Conservation (phyloP, 140 eudicot genomes). For the Cichorium intybus region DNA sequence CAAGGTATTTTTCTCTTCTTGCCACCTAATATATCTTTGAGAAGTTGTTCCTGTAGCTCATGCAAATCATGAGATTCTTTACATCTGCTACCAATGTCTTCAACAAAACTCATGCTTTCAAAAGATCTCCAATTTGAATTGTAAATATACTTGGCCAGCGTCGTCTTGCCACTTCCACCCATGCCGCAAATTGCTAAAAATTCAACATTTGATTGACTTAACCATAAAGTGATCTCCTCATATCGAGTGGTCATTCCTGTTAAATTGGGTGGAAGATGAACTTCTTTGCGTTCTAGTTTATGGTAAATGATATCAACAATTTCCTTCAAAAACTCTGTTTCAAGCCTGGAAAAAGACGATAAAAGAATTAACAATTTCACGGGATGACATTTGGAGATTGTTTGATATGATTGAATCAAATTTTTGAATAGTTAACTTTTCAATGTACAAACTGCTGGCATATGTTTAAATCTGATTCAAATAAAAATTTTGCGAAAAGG, state of each 20-base stretch:
- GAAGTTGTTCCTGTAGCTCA: conserved; percentile 16
- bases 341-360: conserved; percentile 8
- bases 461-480: no score
- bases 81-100: conserved; percentile 6
- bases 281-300: not conserved
- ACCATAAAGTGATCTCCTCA: conserved; percentile 2
- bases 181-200: no score
- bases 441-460: no score
- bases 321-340: not conserved
- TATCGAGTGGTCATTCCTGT: conserved; percentile 1
- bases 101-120: conserved; percentile 10
- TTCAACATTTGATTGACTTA: no score
- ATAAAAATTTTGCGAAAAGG: no score
- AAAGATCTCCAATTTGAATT: conserved; percentile 11
- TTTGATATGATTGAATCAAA: no score
- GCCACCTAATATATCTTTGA: conserved; percentile 10
- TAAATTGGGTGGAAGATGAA: not conserved
- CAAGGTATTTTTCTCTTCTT: not conserved
- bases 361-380: no score
- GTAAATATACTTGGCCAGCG: no score
- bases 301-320: not conserved
- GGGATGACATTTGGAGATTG: no score
- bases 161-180: no score
- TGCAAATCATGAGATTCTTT: not conserved
- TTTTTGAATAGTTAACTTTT: no score